These are phyloP conservation scores for Akanthomyces muscarius DNA, from an alignment of 2,329 filamentous ascomycete genomes.

Conservation along the genomic window DNA sequence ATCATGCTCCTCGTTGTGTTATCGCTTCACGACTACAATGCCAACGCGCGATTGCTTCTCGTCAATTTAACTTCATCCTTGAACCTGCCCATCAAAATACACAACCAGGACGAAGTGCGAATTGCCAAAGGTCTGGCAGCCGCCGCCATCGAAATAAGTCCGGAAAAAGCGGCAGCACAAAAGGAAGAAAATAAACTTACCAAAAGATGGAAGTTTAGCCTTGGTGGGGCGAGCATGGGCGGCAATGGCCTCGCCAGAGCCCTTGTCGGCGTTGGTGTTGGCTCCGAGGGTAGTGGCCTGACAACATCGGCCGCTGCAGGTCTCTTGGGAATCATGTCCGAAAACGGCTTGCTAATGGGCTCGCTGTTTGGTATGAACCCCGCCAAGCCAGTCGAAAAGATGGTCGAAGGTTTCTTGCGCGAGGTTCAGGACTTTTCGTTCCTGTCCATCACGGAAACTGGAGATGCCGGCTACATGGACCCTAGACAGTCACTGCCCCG, in stretches of 20 bases:
- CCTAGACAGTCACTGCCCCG: conserved; percentile 49
- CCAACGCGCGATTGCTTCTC: conserved; percentile 69
- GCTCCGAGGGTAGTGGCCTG: conserved; percentile 73
- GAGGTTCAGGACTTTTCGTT: conserved; percentile 90
- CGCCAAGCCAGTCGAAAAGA: conserved; percentile 74
- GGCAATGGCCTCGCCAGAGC: conserved; percentile 74
- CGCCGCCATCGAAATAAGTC: conserved; percentile 54
- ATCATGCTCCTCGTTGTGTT: conserved; percentile 67
- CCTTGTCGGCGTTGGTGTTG: conserved; percentile 73
- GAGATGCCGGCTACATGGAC: conserved; percentile 39
- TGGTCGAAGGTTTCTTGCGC: conserved; percentile 82
- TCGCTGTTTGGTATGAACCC: conserved; percentile 90
- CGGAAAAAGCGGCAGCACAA: conserved; percentile 28
- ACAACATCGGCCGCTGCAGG: conserved; percentile 70
- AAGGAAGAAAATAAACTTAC: conserved; percentile 60
- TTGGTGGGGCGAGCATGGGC: conserved; percentile 42
- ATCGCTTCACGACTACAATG: conserved; percentile 72
- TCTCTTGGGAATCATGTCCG: conserved; percentile 74
- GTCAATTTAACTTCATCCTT: conserved; percentile 67
- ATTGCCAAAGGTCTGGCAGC: conserved; percentile 71
- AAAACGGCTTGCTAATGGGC: conserved; percentile 75
- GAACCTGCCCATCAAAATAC: conserved; percentile 58
- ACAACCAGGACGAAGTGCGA: conserved; percentile 69
- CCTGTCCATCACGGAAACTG: conserved; percentile 61
- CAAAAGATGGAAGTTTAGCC: conserved; percentile 68